Evolutionary conservation across 805 yeast species (phyloP), one percentile per base, ranked within the genome.

Genomic region (Groenewaldozyma tartarivorans): DNA sequence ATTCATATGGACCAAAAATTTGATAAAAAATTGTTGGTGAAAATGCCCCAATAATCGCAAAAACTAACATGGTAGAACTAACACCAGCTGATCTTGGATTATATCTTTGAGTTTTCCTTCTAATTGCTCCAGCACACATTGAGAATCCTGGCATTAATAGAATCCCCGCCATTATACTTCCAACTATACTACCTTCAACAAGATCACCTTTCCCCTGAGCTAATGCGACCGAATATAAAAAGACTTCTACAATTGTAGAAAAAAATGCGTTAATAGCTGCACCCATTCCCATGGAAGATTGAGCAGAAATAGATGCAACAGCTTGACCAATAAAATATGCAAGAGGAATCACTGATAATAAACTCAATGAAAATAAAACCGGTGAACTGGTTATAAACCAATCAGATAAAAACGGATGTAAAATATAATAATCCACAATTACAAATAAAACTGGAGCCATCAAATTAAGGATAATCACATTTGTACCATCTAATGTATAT

Each of bases 261-360:
- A 92, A 92, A 55, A 92, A 90, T 0, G 98, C 98, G 60, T 92
- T 92, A 52, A 92, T 87, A 0, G 88, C 96, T 1, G 98, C 98
- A 66, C 97, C 97, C 45, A 92, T 78, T 21, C 97, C 96, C 98
- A 92, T 92, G 0, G 96, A 88, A 0, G 96, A 85, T 64, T 92
- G 98, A 0, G 98, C 97, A 4, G 95, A 83, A 44, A 92, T 92
- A 2, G 97, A 88, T 0, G 98, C 98, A n/a, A 92, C 98, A 4
- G 97, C 97, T 61, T 90, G 97, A 3, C 98, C 98, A 52, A 92
- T 88, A 62, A 87, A 92, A 57, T 92, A 90, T 0, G 98, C 97
- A 49, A 92, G 67, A 4, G 98, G 98, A 29, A 92, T 74, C 44
- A 92, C 85, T 1, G 96, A 83, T 37, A 82, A 68, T 43, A 92